Evolutionary conservation across 495 filamentous ascomycete species (phyloP).

Genomic region (Neurospora sp.): DNA sequence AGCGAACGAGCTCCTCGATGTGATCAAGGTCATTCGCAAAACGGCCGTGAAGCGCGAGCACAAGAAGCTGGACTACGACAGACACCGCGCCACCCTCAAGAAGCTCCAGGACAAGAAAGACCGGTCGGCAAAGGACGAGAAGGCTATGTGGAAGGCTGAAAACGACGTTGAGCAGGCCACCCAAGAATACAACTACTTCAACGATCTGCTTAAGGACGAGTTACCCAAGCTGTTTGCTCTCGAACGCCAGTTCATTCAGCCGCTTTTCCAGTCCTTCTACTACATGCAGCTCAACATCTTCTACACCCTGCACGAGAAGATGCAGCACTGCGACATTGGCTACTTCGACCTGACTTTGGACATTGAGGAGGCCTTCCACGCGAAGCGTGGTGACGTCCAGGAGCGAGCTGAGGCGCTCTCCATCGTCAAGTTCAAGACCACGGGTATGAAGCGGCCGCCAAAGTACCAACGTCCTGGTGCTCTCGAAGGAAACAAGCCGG

Average conservation of each 20-base stretch:
- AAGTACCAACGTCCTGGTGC: constrained; percentile 39
- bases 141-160: constrained; percentile 92
- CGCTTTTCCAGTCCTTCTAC: constrained; percentile 98
- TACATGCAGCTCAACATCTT: constrained; percentile 99
- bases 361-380: constrained; percentile 80
- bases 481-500: constrained; percentile 28
- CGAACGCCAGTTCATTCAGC: constrained; percentile 95
- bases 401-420: constrained; percentile 70
- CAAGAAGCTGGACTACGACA: constrained; percentile 95
- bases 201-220: constrained; percentile 91
- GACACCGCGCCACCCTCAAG: constrained; percentile 70
- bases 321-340: constrained; percentile 92
- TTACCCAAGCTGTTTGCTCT: constrained; percentile 84
- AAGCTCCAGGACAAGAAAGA: constrained; percentile 98
- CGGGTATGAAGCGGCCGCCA: constrained; percentile 47
- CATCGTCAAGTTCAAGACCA: constrained; percentile 84
- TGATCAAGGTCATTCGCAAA: constrained; percentile 93
- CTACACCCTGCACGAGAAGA: constrained; percentile 95
- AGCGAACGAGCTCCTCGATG: constrained; percentile 87
- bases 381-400: constrained; percentile 77
- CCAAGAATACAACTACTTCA: constrained; percentile 94
- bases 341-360: constrained; percentile 92
- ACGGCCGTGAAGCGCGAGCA: constrained; percentile 83
- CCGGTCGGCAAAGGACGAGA: constrained; percentile 91
- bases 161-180: constrained; percentile 85